Evolutionary conservation across 441 rosid species (phyloP).

Genomic region (Biscutella auriculata): DNA sequence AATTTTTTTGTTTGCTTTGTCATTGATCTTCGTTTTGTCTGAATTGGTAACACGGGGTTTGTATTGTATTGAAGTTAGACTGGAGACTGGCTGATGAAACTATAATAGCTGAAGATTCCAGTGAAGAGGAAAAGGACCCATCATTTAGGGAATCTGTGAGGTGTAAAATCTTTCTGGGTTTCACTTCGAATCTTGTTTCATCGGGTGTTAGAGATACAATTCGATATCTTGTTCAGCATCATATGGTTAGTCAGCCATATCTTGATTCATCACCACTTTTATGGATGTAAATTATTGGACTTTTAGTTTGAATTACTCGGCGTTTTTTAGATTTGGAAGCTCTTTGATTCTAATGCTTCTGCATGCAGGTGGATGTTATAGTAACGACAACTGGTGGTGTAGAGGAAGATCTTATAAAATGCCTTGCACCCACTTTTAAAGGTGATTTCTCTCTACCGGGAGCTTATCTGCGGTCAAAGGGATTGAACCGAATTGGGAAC

Average conservation of each 20-base stretch:
- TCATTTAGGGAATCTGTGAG: conserved; percentile 50
- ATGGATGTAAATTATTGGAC: not conserved
- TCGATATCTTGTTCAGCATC: conserved; percentile 81
- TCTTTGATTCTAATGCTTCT: not conserved
- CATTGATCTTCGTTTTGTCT: not conserved
- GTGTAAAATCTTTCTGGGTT: conserved; percentile 84
- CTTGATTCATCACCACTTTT: not conserved
- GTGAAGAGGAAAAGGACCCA: conserved; percentile 53
- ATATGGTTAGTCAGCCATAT: conserved; percentile 56
- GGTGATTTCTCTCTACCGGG: conserved; percentile 81
- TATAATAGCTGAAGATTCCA: conserved; percentile 40
- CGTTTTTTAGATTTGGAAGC: not conserved
- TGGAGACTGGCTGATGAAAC: conserved; percentile 78
- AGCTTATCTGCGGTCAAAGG: conserved; percentile 59
- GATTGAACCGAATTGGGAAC: conserved; percentile 84
- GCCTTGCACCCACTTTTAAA: conserved; percentile 82
- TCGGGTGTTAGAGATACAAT: conserved; percentile 78
- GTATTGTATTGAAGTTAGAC: conserved; percentile 65
- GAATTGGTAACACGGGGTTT: conserved; percentile 6
- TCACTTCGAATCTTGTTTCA: conserved; percentile 84
- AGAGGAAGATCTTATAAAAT: conserved; percentile 87
- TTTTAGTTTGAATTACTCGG: not conserved
- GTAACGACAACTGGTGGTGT: conserved; percentile 90
- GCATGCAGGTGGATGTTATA: conserved; percentile 83
- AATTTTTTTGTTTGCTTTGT: no score